Base-by-base conservation (phyloP, 768 basidiomycete species). In the Termitomyces sp. region DNA sequence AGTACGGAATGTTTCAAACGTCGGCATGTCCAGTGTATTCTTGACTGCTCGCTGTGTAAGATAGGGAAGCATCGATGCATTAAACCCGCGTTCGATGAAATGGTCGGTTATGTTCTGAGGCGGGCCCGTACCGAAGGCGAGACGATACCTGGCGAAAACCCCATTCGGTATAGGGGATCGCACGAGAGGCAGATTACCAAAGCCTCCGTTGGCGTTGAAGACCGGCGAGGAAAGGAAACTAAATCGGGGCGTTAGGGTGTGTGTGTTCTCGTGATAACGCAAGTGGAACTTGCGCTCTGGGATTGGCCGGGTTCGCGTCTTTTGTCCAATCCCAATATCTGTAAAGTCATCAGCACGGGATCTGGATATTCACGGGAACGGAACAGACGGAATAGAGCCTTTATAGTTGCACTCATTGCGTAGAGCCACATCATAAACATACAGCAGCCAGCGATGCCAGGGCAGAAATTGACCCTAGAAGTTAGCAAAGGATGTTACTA, bases 321-420 rank as follows among this genome's bases (percentile, higher is more conserved):
- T 60, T 64, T 4, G 71, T 72, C 75, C 75, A 76, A 48, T 77
- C 69, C 75, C 75, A 78, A 42, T 74, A 77, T 7, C 75, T 77
- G 32, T 5, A 40, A 2, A 23, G 1, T 5, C 0, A n/a, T 32
- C 4, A 53, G n/a, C 2, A 40, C n/a, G 6, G 23, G 16, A 0
- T 10, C 5, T n/a, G 8, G 5, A 38, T n/a, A 46, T 25, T 4
- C 1, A 16, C 5, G 3, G 19, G 3, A 5, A 16, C 0, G 43
- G 34, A 8, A 57, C 59, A 44, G 54, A 71, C 64, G 70, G 67
- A 10, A 63, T 55, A 34, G 63, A 60, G 11, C 68, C 71, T 16
- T 10, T 45, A 40, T 68, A 71, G 9, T 61, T 62, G 43, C 71
- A 71, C 43, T 70, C 66, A 8, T 60, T 50, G 12, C 59, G 65